Evolutionary conservation across 2,329 filamentous ascomycete species (phyloP), one percentile per base, ranked within the genome.

Genomic region (Monilinia aucupariae): DNA sequence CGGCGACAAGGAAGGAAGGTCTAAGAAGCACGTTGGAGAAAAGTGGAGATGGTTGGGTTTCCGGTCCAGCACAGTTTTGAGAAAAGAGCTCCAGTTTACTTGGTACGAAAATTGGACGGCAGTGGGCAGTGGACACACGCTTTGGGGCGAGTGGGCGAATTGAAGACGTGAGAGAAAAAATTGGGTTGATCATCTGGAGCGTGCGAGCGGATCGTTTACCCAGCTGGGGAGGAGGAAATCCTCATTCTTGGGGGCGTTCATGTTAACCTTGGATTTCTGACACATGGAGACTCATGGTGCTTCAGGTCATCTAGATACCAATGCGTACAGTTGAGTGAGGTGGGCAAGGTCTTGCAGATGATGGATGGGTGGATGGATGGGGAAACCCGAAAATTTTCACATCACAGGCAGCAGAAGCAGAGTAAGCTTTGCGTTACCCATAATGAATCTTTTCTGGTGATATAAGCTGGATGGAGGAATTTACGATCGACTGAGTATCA

Each of bases 161-260:
- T 59, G 20, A 27, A 22, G 47, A n/a, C n/a, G n/a, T n/a, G n/a
- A n/a, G n/a, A n/a, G n/a, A n/a, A 59, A 59, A 51, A 51, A n/a
- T 59, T 51, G 45, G 20, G 32, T 22, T 59, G 56, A 51, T 60
- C 58, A 60, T 60, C 58, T 60, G 58, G 58, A 60, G 58, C 37
- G 45, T 56, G 45, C 47, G 58, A 60, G 56, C 56, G 32, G 53
- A 45, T 56, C 4, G 53, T 17, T 45, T 56, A 20, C 22, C 41
- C 58, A 52, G 58, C 22, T 41, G 58, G 58, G 37, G 58, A 45
- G n/a, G n/a, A n/a, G n/a, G n/a, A n/a, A n/a, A 56, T 56, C n/a
- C 27, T 32, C 9, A 56, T 56, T 43, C 12, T 60, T 53, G 58
- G 58, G 47, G 47, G n/a, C n/a, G n/a, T n/a, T n/a, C n/a, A n/a